Conservation (phyloP, 23 red algal genomes). For the Cyanidioschyzon merolae region DNA sequence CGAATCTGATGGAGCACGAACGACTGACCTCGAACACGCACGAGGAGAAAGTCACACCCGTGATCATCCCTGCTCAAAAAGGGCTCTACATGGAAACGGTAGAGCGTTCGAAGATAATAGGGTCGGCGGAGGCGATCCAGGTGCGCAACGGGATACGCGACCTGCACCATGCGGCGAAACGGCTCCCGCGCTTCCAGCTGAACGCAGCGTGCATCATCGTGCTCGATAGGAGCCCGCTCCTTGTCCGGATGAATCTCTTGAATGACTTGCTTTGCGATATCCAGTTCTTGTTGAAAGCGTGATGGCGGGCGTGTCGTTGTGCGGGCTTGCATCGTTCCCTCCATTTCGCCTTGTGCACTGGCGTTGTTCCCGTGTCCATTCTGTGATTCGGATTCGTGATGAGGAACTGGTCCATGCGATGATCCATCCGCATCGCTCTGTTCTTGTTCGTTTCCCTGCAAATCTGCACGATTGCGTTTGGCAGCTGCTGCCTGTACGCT, state of each 20-base stretch:
- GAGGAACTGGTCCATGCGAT: background rate
- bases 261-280: background rate
- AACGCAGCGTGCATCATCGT: conserved; percentile 1
- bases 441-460: background rate
- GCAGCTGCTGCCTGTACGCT: too few relatives aligned
- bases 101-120: conserved; percentile 1
- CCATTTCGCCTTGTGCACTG: background rate
- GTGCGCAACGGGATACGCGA: conserved; percentile 3
- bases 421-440: background rate
- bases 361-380: background rate
- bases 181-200: background rate
- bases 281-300: background rate
- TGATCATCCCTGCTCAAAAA: too few relatives aligned
- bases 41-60: background rate
- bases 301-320: background rate
- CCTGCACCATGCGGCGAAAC: background rate
- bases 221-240: background rate
- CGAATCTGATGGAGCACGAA: conserved; percentile 97
- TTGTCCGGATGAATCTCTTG: background rate
- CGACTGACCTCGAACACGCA: conserved; percentile 64
- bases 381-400: background rate
- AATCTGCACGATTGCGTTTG: background rate
- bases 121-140: background rate
- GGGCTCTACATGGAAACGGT: conserved; percentile 5
- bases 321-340: background rate